Base-by-base conservation (phyloP, 192 early-diverging fungal genomes). In the Rhizophagus clarus region DNA sequence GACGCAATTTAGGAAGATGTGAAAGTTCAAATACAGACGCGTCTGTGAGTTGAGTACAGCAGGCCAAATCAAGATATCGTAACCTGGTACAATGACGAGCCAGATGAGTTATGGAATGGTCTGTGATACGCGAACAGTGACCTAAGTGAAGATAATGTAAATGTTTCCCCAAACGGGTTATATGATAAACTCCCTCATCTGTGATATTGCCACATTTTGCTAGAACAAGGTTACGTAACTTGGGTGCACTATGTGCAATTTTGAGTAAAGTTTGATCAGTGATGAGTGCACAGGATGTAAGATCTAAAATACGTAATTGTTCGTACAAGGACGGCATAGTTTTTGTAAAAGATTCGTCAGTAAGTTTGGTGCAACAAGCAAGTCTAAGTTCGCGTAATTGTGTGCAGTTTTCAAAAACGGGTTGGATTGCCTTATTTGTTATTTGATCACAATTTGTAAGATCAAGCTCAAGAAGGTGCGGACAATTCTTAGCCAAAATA, bases 131-230 rank as follows among this genome's bases (percentile, higher is more conserved):
- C 11, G 81, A 81, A 31, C 89, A 91, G 68, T 91, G 89, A 3
- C 89, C 89, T 7, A 91, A 72, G 66, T 89, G 88, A n/a, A 91
- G 81, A 40, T 89, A 89, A 49, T 91, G 89, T 28, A 91, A 72
- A 66, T 89, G 86, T 29, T 87, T 85, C 17, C 88, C 88, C 51
- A 91, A 61, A 12, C 83, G 24, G 37, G 87, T 87, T 62, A 91
- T 88, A 17, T 81, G 51, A 51, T 82, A 72, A 17, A 89, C 87
- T 32, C 85, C 84, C 26, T 81, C 79, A 49, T 91, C 89, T 17
- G 89, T 88, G 31, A 91, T 87, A 56, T 82, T 74, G 24, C 82
- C 75, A 76, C 89, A 91, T 81, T 91, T 91, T 51, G 88, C 88
- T 67, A 91, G 63, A 15, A 88, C 83, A 20, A 91, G 71, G 72